A percentile compares a stretch with the other conserved stretches of the same genome.
Conservation (phyloP, 805 yeast species). For the Maudiozyma pseudohumilis region DNA sequence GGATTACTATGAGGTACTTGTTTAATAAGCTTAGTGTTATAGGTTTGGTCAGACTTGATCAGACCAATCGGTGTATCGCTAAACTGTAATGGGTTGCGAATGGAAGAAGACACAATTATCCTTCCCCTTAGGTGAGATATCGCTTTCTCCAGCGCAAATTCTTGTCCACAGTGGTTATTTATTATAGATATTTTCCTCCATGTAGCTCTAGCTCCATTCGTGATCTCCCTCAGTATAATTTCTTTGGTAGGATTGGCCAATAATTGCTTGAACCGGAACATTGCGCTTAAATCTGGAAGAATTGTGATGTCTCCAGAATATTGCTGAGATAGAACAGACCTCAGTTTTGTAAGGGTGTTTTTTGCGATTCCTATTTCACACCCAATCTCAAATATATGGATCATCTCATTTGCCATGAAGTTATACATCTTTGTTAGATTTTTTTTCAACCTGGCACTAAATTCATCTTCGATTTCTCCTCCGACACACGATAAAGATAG, state of each 20-base stretch:
- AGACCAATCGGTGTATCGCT: conserved; percentile 16
- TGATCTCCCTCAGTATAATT: conserved; percentile 48
- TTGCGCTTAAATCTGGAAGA: conserved; percentile 56
- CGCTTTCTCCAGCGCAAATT: conserved; percentile 72
- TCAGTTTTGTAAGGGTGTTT: conserved; percentile 58
- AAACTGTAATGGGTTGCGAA: conserved; percentile 22
- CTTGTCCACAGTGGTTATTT: conserved; percentile 83
- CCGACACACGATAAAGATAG: conserved; percentile 57
- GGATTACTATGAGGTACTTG: background rate
- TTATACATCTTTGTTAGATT: conserved; percentile 45
- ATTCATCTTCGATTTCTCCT: conserved; percentile 55
- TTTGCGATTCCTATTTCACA: conserved; percentile 75
- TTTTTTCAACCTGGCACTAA: conserved; percentile 43
- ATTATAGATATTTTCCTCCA: conserved; percentile 87
- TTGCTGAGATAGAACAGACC: conserved; percentile 69
- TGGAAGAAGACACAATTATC: conserved; percentile 34
- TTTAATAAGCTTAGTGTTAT: conserved; percentile 3
- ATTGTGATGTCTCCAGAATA: conserved; percentile 92
- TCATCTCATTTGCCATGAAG: conserved; percentile 54
- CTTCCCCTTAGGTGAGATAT: conserved; percentile 55
- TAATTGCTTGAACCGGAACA: conserved; percentile 48
- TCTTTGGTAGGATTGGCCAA: conserved; percentile 74
- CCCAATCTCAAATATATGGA: conserved; percentile 63
- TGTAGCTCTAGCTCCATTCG: conserved; percentile 80
- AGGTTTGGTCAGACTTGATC: conserved; percentile 9